Evolutionary conservation across 345 rosid species (phyloP).

Genomic region (Sisymbrium irio): DNA sequence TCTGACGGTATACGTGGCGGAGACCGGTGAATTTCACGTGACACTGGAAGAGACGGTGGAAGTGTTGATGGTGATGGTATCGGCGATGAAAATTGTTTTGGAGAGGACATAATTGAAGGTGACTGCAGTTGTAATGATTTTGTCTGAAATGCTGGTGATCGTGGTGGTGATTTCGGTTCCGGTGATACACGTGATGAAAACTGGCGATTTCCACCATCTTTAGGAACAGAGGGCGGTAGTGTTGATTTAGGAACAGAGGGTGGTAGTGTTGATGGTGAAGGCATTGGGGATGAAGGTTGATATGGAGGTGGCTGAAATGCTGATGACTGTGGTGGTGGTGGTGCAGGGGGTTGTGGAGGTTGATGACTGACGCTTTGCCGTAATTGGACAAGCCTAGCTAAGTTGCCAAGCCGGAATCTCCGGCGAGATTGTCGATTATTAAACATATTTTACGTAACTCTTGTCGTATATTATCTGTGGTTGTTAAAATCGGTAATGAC

Average conservation of each 20-base stretch:
- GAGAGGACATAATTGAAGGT: neutral
- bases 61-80: constrained; percentile 9
- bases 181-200: neutral
- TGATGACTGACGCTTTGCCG: constrained; percentile 26
- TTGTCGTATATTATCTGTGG: no score
- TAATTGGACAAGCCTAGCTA: constrained; percentile 33
- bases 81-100: neutral
- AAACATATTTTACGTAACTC: constrained; percentile 10
- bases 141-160: neutral
- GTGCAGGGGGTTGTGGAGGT: neutral
- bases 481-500: neutral
- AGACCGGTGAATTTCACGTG: neutral
- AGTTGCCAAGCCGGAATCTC: constrained; percentile 34
- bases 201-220: neutral
- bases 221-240: neutral
- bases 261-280: constrained; percentile 11
- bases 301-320: neutral
- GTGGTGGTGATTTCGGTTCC: neutral
- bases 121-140: neutral
- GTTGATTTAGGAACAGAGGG: constrained; percentile 8
- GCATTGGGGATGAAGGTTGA: neutral
- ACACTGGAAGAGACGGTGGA: neutral
- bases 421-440: constrained; percentile 31
- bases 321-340: constrained; percentile 15
- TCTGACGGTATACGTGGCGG: neutral